Conservation (phyloP, 768 basidiomycete genomes). For the Tulasnella sp. region DNA sequence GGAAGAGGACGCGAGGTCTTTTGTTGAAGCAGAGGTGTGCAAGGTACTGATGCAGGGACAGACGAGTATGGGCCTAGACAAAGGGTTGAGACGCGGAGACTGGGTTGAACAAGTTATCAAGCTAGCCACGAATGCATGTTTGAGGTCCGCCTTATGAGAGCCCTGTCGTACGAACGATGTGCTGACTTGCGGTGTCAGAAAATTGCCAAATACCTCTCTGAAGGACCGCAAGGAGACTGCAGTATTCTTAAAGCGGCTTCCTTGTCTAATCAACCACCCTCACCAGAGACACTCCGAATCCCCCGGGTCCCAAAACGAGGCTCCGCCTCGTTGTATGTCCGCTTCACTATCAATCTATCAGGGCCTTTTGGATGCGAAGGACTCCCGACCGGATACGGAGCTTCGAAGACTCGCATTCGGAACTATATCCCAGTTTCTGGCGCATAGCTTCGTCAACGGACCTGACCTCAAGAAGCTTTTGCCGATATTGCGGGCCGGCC, state of each 20-base stretch:
- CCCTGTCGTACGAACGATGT: neutral
- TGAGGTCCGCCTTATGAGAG: neutral
- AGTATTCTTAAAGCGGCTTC: constrained; percentile 20
- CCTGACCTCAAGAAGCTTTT: constrained; percentile 36
- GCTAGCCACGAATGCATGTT: neutral
- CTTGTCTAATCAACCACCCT: constrained; percentile 26
- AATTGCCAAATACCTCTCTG: neutral
- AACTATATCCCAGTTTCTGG: constrained; percentile 36
- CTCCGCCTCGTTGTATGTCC: neutral
- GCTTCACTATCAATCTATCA: constrained; percentile 34
- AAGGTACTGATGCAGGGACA: neutral
- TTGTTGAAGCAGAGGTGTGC: neutral
- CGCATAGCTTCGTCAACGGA: constrained; percentile 35
- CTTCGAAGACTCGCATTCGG: constrained; percentile 38
- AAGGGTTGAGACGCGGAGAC: neutral
- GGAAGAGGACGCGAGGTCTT: neutral
- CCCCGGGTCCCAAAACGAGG: constrained; percentile 1
- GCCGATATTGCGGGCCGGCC: constrained; percentile 46
- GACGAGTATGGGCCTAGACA: neutral
- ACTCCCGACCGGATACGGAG: constrained; percentile 44
- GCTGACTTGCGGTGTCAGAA: neutral
- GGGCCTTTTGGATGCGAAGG: constrained; percentile 47
- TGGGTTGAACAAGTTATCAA: neutral
- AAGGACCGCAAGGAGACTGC: neutral
- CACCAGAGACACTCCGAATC: constrained; percentile 35